Conservation (phyloP, 768 basidiomycete species). For the Russula virescens region DNA sequence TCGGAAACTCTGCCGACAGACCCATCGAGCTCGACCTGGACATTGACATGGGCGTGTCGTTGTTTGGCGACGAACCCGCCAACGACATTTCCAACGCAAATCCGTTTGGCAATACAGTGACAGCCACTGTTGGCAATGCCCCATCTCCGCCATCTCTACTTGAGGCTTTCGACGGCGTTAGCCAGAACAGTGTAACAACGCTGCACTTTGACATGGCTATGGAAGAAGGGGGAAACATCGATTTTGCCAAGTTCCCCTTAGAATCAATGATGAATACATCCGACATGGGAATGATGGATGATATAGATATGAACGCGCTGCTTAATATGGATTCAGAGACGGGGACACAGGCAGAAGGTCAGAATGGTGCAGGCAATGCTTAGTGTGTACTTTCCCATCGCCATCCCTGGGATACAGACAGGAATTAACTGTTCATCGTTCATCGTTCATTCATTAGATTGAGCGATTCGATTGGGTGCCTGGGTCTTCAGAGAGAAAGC, state of each 20-base stretch:
- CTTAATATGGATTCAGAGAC: slow-evolving; percentile 3
- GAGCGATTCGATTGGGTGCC: background rate
- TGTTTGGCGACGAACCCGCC: slow-evolving; percentile 48
- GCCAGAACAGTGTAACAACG: slow-evolving; percentile 24
- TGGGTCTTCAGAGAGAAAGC: background rate
- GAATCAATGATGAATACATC: slow-evolving; percentile 26
- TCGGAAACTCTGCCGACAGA: slow-evolving; percentile 68
- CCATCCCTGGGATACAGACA: background rate
- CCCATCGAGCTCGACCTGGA: slow-evolving; percentile 77
- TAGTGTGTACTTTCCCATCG: slow-evolving; percentile 6
- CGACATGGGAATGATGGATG: slow-evolving; percentile 36
- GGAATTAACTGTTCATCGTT: background rate
- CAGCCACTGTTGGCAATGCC: slow-evolving; percentile 6
- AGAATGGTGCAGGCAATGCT: slow-evolving; percentile 6
- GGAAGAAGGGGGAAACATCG: slow-evolving; percentile 7
- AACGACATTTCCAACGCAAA: slow-evolving; percentile 21
- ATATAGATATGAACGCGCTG: slow-evolving; percentile 13
- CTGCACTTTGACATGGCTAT: slow-evolving; percentile 42
- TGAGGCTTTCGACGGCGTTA: slow-evolving; percentile 11
- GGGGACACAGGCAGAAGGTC: slow-evolving; percentile 9
- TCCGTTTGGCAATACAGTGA: slow-evolving; percentile 25
- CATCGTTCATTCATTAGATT: background rate
- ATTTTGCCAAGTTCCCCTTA: slow-evolving; percentile 9
- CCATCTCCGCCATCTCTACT: slow-evolving; percentile 27
- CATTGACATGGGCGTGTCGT: slow-evolving; percentile 39